These are phyloP conservation scores for Monilinia fructicola DNA, from an alignment of 2,329 filamentous ascomycete species.

Conservation along the genomic window DNA sequence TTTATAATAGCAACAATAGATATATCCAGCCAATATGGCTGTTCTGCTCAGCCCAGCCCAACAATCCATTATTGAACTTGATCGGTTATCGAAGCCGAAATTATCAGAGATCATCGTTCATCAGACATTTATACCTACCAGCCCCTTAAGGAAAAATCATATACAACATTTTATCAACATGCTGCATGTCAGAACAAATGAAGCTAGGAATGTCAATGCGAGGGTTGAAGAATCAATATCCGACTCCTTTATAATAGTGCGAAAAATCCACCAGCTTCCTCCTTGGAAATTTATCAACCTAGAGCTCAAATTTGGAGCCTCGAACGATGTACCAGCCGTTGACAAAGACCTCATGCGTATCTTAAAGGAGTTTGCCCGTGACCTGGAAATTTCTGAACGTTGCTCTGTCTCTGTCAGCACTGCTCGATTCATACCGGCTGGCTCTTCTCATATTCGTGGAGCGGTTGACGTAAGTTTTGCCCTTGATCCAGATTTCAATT, in stretches of 20 bases:
- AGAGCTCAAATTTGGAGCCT: neutral
- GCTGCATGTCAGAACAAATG: neutral
- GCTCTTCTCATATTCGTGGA: neutral
- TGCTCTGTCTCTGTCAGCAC: slow-evolving; percentile 5
- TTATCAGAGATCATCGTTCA: slow-evolving; percentile 9
- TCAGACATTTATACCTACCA: neutral
- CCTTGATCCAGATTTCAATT: neutral
- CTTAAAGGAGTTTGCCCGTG: neutral
- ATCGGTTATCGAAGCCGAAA: neutral
- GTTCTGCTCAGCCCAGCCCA: neutral
- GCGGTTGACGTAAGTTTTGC: neutral
- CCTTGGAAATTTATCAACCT: slow-evolving; percentile 13
- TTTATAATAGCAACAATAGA: neutral
- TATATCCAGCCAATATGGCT: neutral
- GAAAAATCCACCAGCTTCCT: neutral
- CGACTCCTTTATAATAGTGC: neutral
- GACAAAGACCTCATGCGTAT: neutral
- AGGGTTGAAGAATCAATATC: neutral
- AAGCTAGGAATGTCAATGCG: neutral
- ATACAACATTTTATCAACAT: neutral
- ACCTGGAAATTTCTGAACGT: neutral
- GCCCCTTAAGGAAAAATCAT: no score
- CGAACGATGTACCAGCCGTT: neutral
- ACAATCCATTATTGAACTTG: neutral
- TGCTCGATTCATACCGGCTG: neutral